A percentile compares a stretch with the other conserved stretches of the same genome.
These are phyloP conservation scores for Tripterygium wilfordii DNA, from an alignment of 177 flowering plant genomes.

Conservation along the genomic window DNA sequence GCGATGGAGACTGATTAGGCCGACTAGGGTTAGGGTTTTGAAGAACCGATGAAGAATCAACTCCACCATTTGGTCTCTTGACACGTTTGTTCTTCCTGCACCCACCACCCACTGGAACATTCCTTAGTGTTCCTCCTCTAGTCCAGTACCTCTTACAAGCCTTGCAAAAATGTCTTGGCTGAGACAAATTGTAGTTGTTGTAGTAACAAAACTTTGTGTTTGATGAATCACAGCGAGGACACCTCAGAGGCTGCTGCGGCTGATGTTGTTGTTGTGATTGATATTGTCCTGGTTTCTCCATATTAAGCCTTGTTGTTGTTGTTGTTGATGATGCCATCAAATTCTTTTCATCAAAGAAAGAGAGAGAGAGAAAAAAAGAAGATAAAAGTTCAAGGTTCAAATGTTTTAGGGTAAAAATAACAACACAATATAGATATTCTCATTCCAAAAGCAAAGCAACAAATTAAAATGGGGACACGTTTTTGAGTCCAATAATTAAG, in stretches of 20 bases:
- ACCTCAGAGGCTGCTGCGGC: slow-evolving; percentile 41
- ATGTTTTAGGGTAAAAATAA: slow-evolving; percentile 22
- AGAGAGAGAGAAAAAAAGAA: slow-evolving; percentile 8
- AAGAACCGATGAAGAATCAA: slow-evolving; percentile 7
- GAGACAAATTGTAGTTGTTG: slow-evolving; percentile 90
- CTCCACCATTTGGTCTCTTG: slow-evolving; percentile 25
- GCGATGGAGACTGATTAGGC: slow-evolving; percentile 12
- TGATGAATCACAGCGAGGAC: slow-evolving; percentile 82
- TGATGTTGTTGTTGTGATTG: slow-evolving; percentile 28
- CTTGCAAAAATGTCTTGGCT: slow-evolving; percentile 85
- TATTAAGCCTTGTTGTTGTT: no score
- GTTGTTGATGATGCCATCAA: slow-evolving; percentile 20
- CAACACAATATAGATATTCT: slow-evolving; percentile 36
- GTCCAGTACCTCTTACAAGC: slow-evolving; percentile 94
- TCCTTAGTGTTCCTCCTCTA: slow-evolving; percentile 73
- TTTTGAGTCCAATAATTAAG: slow-evolving; percentile 33
- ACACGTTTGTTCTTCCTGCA: slow-evolving; percentile 72
- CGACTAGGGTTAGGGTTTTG: slow-evolving; percentile 9
- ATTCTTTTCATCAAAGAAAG: slow-evolving; percentile 18
- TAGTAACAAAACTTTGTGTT: slow-evolving; percentile 91
- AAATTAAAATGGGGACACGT: slow-evolving; percentile 45
- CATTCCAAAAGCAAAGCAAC: slow-evolving; percentile 54
- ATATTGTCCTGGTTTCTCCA: slow-evolving; percentile 34
- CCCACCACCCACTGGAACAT: slow-evolving; percentile 87
- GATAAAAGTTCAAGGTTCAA: not conserved